These are phyloP conservation scores for Aureobasidium subglaciale DNA, from an alignment of 2,329 filamentous ascomycete genomes.

Conservation along the genomic window DNA sequence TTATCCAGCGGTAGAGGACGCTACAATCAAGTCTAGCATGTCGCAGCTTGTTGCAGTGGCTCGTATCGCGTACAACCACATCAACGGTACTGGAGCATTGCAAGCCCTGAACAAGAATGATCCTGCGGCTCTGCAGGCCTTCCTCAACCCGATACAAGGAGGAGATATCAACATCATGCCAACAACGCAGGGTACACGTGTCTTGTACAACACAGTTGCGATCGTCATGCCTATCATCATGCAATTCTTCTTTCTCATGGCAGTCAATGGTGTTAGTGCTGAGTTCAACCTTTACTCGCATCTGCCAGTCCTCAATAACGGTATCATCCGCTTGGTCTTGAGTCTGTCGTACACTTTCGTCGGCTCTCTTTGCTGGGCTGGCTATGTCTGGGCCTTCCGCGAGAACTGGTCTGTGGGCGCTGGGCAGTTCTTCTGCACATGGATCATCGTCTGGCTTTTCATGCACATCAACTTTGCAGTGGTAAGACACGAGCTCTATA, in stretches of 20 bases:
- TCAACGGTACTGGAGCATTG: slow-evolving; percentile 27
- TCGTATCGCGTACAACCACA: slow-evolving; percentile 29
- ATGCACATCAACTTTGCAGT: slow-evolving; percentile 39
- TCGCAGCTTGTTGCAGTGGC: slow-evolving; percentile 29
- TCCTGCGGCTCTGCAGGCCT: slow-evolving; percentile 28
- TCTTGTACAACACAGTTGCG: slow-evolving; percentile 40
- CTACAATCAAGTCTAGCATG: slow-evolving; percentile 28
- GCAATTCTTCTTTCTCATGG: slow-evolving; percentile 43
- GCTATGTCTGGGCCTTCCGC: slow-evolving; percentile 40
- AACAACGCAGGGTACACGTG: slow-evolving; percentile 35
- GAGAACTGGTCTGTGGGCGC: slow-evolving; percentile 34
- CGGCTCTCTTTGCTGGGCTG: slow-evolving; percentile 35
- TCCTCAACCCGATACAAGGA: slow-evolving; percentile 35
- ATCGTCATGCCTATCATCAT: slow-evolving; percentile 42
- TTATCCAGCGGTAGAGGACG: slow-evolving; percentile 35
- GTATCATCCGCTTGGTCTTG: slow-evolving; percentile 29
- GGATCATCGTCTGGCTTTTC: slow-evolving; percentile 40
- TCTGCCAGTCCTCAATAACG: slow-evolving; percentile 27
- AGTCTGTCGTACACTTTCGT: slow-evolving; percentile 35
- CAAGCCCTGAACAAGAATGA: slow-evolving; percentile 24
- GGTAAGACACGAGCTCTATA: not conserved
- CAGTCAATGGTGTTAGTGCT: slow-evolving; percentile 38
- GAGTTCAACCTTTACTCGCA: slow-evolving; percentile 33
- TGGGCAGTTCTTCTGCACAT: slow-evolving; percentile 37
- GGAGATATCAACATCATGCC: slow-evolving; percentile 33